These are phyloP conservation scores for Calocybe indica DNA, from an alignment of 768 basidiomycete genomes.

Conservation along the genomic window DNA sequence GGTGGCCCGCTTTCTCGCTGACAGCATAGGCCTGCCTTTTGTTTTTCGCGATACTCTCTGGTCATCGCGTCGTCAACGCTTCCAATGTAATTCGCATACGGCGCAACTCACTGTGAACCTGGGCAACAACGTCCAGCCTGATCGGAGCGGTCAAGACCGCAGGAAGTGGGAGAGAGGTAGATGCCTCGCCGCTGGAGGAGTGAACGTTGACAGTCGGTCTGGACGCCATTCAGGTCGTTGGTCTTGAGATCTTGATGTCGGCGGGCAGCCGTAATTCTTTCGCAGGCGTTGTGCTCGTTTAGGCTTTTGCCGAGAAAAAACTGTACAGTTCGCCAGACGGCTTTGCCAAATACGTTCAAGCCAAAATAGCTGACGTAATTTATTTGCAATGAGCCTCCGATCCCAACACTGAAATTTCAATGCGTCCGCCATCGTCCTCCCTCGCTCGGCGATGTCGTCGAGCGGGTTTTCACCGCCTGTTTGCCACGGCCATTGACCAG, in stretches of 20 bases:
- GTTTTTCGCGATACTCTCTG: slow-evolving; percentile 98
- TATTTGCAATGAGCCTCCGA: no score
- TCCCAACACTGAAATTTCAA: no score
- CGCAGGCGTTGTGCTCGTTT: slow-evolving; percentile 12
- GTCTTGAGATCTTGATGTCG: slow-evolving; percentile 37
- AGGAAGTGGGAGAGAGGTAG: slow-evolving; percentile 85
- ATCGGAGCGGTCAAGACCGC: slow-evolving; percentile 98
- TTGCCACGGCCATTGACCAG: slow-evolving; percentile 17
- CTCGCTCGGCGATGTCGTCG: no score
- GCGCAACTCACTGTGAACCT: slow-evolving; percentile 89
- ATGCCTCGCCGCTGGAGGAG: slow-evolving; percentile 75
- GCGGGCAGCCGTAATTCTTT: slow-evolving; percentile 14
- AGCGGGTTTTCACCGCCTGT: no score
- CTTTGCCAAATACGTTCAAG: not conserved
- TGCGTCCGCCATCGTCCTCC: no score
- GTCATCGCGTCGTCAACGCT: not conserved
- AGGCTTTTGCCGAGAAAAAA: slow-evolving; percentile 36
- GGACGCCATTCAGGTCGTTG: slow-evolving; percentile 68
- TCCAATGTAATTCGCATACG: not conserved
- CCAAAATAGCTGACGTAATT: not conserved
- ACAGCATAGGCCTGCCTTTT: slow-evolving; percentile 96
- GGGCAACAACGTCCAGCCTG: slow-evolving; percentile 95
- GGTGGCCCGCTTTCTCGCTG: slow-evolving; percentile 96
- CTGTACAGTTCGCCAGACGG: slow-evolving; percentile 25
- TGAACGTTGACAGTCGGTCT: slow-evolving; percentile 88